These are phyloP conservation scores for Aspergillus heteromorphus DNA, from an alignment of 495 filamentous ascomycete genomes.

Conservation along the genomic window DNA sequence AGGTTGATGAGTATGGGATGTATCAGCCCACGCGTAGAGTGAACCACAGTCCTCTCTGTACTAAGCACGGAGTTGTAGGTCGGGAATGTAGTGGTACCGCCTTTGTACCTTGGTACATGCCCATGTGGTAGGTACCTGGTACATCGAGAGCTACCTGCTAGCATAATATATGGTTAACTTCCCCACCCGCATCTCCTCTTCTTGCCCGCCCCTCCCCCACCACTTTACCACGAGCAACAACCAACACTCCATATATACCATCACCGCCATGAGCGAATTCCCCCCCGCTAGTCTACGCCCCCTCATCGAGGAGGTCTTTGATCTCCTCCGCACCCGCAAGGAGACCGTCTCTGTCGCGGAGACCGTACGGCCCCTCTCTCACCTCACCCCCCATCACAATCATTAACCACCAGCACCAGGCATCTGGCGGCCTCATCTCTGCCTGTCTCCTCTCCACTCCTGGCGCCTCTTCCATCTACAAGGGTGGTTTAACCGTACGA, in stretches of 20 bases:
- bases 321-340: conserved; percentile 45
- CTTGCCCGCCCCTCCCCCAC: background rate
- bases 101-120: too few relatives aligned
- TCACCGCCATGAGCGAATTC: conserved; percentile 30
- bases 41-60: too few relatives aligned
- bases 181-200: background rate
- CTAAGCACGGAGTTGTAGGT: too few relatives aligned
- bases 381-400: background rate
- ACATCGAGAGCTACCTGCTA: too few relatives aligned
- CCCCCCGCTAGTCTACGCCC: conserved; percentile 45
- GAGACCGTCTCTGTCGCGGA: conserved; percentile 56
- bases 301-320: conserved; percentile 45
- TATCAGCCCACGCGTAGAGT: too few relatives aligned
- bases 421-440: conserved; percentile 57
- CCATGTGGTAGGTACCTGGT: too few relatives aligned
- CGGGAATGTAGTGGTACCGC: too few relatives aligned
- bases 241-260: background rate
- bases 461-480: conserved; percentile 52
- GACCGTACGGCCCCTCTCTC: conserved; percentile 38
- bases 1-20: background rate
- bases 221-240: background rate
- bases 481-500: conserved; percentile 52
- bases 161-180: too few relatives aligned
- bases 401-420: conserved; percentile 27
- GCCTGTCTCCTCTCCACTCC: conserved; percentile 49